Evolutionary conservation across 1,284 basidiomycete species (phyloP).

Genomic region (Coniferiporia weirii): DNA sequence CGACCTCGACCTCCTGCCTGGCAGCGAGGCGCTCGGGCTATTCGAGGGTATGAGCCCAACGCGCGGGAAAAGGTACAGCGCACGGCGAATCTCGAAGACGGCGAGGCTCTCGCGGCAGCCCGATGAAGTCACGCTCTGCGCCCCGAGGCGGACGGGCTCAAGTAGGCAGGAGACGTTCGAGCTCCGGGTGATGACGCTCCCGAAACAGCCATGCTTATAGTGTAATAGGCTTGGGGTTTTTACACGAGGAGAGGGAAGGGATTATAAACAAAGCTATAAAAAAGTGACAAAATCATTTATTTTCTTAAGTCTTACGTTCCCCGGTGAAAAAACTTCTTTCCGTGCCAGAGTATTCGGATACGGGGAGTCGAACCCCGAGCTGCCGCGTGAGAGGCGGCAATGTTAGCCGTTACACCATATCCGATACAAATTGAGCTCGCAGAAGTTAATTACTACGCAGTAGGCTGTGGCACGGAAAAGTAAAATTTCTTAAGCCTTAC

Average conservation of each 20-base stretch:
- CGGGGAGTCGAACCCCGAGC: constrained; percentile 77
- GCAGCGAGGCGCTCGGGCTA: not conserved
- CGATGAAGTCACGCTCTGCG: not conserved
- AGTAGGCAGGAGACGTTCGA: not conserved
- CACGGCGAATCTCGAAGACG: not conserved
- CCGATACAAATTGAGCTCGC: no score
- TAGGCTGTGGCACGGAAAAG: no score
- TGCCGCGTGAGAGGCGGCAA: constrained; percentile 72
- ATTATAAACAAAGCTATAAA: no score
- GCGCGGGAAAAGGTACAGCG: not conserved
- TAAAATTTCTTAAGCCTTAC: no score
- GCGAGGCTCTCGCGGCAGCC: not conserved
- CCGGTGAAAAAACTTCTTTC: constrained; percentile 19
- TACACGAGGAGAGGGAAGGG: no score
- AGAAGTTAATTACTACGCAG: no score
- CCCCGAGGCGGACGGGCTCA: not conserved
- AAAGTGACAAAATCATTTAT: not conserved
- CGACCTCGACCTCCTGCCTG: not conserved
- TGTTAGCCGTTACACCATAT: constrained; percentile 72
- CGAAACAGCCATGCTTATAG: not conserved
- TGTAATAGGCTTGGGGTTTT: not conserved
- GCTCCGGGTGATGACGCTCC: not conserved
- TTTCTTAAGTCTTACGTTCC: not conserved
- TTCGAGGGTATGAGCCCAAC: not conserved
- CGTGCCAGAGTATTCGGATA: no score